These are phyloP conservation scores for Heracleum sosnowskyi DNA, from an alignment of 129 eudicot species.

Conservation along the genomic window DNA sequence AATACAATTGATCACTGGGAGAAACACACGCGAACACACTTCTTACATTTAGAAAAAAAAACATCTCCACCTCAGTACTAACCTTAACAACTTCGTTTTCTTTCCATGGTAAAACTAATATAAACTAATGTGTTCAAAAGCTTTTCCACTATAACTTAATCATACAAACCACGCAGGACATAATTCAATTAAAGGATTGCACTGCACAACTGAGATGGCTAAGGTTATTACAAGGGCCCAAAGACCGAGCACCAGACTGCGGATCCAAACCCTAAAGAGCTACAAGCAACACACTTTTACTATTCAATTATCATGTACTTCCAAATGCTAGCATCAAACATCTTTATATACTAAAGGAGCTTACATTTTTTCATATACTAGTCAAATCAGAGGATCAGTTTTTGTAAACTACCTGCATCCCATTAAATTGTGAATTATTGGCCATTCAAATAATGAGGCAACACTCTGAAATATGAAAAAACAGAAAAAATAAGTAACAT, in stretches of 20 bases:
- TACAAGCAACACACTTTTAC: neutral
- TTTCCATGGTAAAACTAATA: neutral
- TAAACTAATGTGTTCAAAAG: neutral
- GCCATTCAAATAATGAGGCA: slow-evolving; percentile 44
- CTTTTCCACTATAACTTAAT: neutral
- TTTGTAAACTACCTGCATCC: slow-evolving; percentile 50
- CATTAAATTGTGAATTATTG: slow-evolving; percentile 61
- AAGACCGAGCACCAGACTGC: neutral
- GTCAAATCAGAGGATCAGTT: neutral
- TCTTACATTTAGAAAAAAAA: neutral
- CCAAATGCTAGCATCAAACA: neutral
- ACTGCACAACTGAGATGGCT: neutral
- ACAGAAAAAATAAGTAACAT: slow-evolving; percentile 11
- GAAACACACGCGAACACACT: neutral
- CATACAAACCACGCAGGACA: neutral
- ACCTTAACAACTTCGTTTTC: neutral
- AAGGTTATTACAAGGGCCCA: neutral
- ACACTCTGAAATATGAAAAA: slow-evolving; percentile 27
- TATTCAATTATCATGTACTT: neutral
- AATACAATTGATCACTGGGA: neutral
- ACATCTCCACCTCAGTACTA: neutral
- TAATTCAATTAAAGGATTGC: neutral
- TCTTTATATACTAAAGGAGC: neutral
- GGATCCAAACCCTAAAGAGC: neutral
- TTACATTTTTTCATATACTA: neutral